A percentile compares a stretch with the other conserved stretches of the same genome.
These are phyloP conservation scores for Didymella glomerata DNA, from an alignment of 2,329 filamentous ascomycete species.

Conservation along the genomic window DNA sequence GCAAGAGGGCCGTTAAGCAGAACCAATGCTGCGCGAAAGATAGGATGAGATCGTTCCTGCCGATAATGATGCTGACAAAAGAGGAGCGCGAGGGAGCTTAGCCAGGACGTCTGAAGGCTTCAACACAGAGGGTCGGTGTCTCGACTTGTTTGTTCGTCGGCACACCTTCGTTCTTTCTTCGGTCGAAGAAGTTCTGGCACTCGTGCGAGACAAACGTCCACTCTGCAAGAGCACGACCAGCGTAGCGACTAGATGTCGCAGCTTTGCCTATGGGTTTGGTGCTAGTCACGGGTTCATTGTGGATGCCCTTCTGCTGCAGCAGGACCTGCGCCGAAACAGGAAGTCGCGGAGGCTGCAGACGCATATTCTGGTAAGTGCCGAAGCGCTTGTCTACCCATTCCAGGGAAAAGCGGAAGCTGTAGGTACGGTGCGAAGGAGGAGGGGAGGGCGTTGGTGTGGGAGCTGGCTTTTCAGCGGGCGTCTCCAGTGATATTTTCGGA, in stretches of 20 bases:
- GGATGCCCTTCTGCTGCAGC: conserved; percentile 57
- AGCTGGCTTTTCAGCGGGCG: conserved; percentile 15
- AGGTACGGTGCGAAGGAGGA: conserved; percentile 64
- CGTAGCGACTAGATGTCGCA: conserved; percentile 62
- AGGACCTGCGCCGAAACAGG: conserved; percentile 74
- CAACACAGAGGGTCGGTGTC: conserved; percentile 70
- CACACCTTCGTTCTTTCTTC: conserved; percentile 77
- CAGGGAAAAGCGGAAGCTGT: conserved; percentile 77
- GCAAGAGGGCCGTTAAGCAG: conserved; percentile 24
- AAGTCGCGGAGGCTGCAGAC: conserved; percentile 72
- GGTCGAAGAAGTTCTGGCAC: conserved; percentile 82
- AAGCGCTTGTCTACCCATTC: conserved; percentile 69
- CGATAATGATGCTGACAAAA: conserved; percentile 23
- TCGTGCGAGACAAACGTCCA: conserved; percentile 79
- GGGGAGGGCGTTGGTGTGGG: conserved; percentile 54
- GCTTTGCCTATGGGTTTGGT: conserved; percentile 51
- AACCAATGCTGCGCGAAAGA: conserved; percentile 16
- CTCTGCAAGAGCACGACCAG: conserved; percentile 78
- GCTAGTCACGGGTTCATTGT: conserved; percentile 36
- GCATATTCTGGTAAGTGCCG: conserved; percentile 66
- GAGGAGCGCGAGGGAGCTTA: conserved; percentile 26
- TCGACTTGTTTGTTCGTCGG: conserved; percentile 72
- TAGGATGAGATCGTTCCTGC: conserved; percentile 33
- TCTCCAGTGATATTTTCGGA: conserved; percentile 13
- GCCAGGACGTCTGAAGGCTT: conserved; percentile 64